These are phyloP conservation scores for Phaffomyces thermotolerans DNA, from an alignment of 805 yeast genomes.

Conservation along the genomic window DNA sequence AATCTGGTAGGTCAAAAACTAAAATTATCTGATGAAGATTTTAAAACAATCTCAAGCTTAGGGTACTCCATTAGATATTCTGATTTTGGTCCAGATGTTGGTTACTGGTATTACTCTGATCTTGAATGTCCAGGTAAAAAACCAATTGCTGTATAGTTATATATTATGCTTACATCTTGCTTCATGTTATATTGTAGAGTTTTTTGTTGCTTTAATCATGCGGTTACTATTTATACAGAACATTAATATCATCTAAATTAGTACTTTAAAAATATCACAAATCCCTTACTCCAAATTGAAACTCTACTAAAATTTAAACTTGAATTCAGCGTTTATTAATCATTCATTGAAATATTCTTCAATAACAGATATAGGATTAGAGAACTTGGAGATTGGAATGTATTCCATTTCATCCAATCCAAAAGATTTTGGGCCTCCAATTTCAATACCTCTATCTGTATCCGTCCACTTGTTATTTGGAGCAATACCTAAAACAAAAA, in stretches of 20 bases:
- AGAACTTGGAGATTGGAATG: conserved; percentile 32
- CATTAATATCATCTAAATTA: no score
- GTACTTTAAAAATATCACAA: no score
- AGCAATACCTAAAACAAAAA: conserved; percentile 32
- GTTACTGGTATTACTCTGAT: conserved; percentile 27
- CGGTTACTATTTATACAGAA: no score
- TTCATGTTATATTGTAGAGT: no score
- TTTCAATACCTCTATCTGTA: conserved; percentile 27
- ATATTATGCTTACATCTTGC: no score
- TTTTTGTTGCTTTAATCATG: no score
- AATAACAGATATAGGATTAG: conserved; percentile 33
- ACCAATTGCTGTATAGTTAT: conserved; percentile 2
- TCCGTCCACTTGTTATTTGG: conserved; percentile 29
- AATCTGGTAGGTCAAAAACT: conserved; percentile 24
- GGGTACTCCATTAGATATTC: conserved; percentile 25
- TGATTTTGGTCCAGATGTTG: conserved; percentile 27
- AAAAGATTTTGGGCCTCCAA: conserved; percentile 36
- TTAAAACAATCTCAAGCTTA: conserved; percentile 15
- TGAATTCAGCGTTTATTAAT: not conserved
- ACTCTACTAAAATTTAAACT: no score
- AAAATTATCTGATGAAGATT: conserved; percentile 30
- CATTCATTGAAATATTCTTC: conserved; percentile 22
- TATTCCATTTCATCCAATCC: conserved; percentile 30
- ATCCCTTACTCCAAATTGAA: no score
- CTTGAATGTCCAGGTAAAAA: conserved; percentile 28